These are phyloP conservation scores for Ehretia macrophylla DNA, from an alignment of 257 asterid genomes.

Conservation along the genomic window DNA sequence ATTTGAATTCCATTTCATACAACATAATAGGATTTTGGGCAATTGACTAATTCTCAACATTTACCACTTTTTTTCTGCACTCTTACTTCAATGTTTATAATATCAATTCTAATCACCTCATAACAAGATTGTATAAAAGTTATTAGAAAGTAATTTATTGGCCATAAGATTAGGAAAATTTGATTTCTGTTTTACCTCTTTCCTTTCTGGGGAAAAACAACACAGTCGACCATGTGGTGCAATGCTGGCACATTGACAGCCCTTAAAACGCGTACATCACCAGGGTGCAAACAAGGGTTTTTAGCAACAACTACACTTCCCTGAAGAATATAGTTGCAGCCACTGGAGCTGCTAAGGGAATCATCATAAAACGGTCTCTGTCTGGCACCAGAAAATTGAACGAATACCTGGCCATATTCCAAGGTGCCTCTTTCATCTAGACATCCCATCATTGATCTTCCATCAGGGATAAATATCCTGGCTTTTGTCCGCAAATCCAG, in stretches of 20 bases:
- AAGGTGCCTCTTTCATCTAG: slow-evolving; percentile 70
- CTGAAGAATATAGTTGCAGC: slow-evolving; percentile 16
- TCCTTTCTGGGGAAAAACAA: slow-evolving; percentile 78
- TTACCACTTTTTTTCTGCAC: too few species aligned
- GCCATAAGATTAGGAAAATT: background rate
- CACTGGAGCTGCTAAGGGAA: slow-evolving; percentile 12
- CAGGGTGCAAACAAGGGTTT: slow-evolving; percentile 94
- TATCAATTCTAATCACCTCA: too few species aligned
- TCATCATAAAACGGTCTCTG: slow-evolving; percentile 29
- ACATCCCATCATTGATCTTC: slow-evolving; percentile 87
- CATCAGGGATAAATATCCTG: slow-evolving; percentile 60
- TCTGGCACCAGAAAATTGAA: slow-evolving; percentile 49
- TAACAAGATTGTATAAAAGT: too few species aligned
- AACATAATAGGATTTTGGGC: too few species aligned
- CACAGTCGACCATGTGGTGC: slow-evolving; percentile 88
- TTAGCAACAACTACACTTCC: slow-evolving; percentile 75
- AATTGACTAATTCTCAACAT: too few species aligned
- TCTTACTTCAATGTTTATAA: too few species aligned
- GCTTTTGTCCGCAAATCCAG: slow-evolving; percentile 63
- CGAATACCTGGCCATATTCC: slow-evolving; percentile 83
- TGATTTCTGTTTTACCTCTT: slow-evolving; percentile 37
- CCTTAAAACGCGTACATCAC: slow-evolving; percentile 69
- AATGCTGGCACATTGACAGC: slow-evolving; percentile 55
- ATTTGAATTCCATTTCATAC: too few species aligned
- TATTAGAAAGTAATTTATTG: too few species aligned